Conservation (phyloP, 108 stramenopile species). For the Cylindrotheca fusiformis region DNA sequence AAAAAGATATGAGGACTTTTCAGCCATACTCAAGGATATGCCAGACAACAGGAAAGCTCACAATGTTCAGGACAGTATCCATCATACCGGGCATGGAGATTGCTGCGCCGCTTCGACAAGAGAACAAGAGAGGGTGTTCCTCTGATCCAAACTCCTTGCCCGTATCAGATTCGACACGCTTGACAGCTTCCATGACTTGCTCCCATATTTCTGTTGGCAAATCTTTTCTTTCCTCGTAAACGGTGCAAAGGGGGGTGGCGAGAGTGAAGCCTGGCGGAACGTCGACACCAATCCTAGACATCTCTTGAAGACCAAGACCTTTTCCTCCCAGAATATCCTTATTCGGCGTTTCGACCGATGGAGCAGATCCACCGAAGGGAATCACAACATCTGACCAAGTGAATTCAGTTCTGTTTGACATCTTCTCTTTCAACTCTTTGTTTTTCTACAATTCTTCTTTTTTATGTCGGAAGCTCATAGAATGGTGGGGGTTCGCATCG, state of each 20-base stretch:
- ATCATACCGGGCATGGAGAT: slow-evolving; percentile 78
- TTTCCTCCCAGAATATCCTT: slow-evolving; percentile 62
- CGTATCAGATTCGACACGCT: slow-evolving; percentile 48
- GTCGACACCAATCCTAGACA: slow-evolving; percentile 64
- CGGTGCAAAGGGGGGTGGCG: slow-evolving; percentile 52
- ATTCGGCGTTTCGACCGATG: slow-evolving; percentile 18
- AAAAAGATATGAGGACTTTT: not conserved
- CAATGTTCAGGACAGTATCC: slow-evolving; percentile 82
- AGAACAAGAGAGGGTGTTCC: slow-evolving; percentile 65
- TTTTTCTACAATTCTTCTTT: no score
- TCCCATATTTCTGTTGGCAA: slow-evolving; percentile 55
- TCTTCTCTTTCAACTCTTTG: no score
- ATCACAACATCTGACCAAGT: slow-evolving; percentile 14
- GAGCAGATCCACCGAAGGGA: slow-evolving; percentile 38
- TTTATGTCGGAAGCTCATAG: no score
- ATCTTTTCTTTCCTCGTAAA: slow-evolving; percentile 37
- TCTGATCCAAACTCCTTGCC: slow-evolving; percentile 53
- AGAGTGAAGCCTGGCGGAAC: slow-evolving; percentile 81
- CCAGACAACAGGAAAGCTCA: no score
- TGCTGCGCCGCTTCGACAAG: slow-evolving; percentile 61
- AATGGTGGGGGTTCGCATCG: no score
- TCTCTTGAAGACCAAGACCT: slow-evolving; percentile 72
- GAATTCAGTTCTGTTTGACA: not conserved
- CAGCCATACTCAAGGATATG: slow-evolving; percentile 1
- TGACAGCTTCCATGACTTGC: slow-evolving; percentile 26